Conservation (phyloP, 305 asterid genomes). For the Fraxinus baroniana region DNA sequence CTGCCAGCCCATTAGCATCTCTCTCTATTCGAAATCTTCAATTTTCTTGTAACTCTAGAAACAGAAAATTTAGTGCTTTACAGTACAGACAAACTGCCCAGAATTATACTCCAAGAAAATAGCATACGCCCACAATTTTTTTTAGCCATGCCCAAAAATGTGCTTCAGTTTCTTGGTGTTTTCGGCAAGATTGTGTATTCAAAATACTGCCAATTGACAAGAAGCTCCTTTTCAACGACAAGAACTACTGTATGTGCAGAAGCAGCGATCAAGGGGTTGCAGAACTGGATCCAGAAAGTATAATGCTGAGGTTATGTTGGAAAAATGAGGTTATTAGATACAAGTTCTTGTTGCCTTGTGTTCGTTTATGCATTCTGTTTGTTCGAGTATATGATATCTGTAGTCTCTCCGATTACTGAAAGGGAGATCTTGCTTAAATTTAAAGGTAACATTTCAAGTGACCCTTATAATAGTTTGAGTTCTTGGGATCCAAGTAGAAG, state of each 20-base stretch:
- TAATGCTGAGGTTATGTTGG: slow-evolving; percentile 61
- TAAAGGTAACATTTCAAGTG: slow-evolving; percentile 75
- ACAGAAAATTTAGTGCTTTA: slow-evolving; percentile 35
- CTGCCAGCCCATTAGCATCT: slow-evolving; percentile 13
- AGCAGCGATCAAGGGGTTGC: slow-evolving; percentile 35
- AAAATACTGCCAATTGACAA: slow-evolving; percentile 27
- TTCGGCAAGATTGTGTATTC: slow-evolving; percentile 20
- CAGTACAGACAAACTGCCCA: slow-evolving; percentile 32
- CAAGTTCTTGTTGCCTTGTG: slow-evolving; percentile 41
- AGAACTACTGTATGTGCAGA: slow-evolving; percentile 26
- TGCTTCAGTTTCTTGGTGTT: slow-evolving; percentile 31
- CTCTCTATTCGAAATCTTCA: slow-evolving; percentile 31
- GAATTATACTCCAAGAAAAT: slow-evolving; percentile 16
- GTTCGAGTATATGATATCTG: slow-evolving; percentile 30
- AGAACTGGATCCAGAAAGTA: slow-evolving; percentile 59
- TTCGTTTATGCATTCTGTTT: slow-evolving; percentile 43
- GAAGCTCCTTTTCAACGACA: slow-evolving; percentile 25
- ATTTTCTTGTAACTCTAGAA: slow-evolving; percentile 27
- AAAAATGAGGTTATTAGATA: slow-evolving; percentile 76
- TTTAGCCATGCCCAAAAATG: slow-evolving; percentile 31
- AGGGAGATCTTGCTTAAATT: slow-evolving; percentile 89
- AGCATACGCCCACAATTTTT: slow-evolving; percentile 15
- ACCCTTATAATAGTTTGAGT: slow-evolving; percentile 71
- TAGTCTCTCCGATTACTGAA: slow-evolving; percentile 62
- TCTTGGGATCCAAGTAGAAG: slow-evolving; percentile 59